Evolutionary conservation across 2,329 filamentous ascomycete genomes (phyloP), one percentile per base, ranked within the genome.

Genomic region (Penicillium sp.): DNA sequence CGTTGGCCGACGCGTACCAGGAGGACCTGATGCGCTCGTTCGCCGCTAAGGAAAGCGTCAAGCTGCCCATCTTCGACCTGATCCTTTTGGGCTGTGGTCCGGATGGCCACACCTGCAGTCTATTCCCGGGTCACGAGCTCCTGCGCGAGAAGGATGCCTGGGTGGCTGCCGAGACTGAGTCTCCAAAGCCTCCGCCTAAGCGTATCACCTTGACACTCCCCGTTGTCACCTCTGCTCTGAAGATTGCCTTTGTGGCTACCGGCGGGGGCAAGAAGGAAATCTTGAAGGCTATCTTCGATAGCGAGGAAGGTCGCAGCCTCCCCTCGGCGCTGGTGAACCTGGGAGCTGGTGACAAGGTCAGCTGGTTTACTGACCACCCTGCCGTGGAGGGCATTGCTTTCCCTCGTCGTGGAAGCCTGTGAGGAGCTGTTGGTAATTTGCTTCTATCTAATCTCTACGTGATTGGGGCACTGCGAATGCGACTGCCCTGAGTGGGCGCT

Each of bases 61-160:
- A 92, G 78, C 83, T 97, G 49, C 95, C 95, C 69, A 90, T 97
- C 73, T 99, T 98, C 77, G 95, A 99, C 76, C 86, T 99, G 56
- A 84, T 99, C 58, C 86, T 99, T 45, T 87, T 99, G 45, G 95
- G 95, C 71, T 96, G 92, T 76, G 95, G 95, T 0, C 94, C 95
- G 14, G 95, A 98, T 77, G 95, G 95, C 55, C 95, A 99, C 81
- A 98, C 95, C 37, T 98, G 95, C 87, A 95, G 90, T 70, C 83
- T 99, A 55, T 99, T 99, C 83, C 95, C 95, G 5, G 90, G 89
- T 58, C 94, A 97, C 75, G 86, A 89, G 60, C 85, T 98, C 57
- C 85, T 98, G 68, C 88, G 93, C 66, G 94, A 98, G 81, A 86
- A 86, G 38, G 89, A 88, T 71, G 92, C 94, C 57, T 99, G 95